These are phyloP conservation scores for Nemophila menziesii DNA, from an alignment of 257 asterid genomes.

Conservation along the genomic window DNA sequence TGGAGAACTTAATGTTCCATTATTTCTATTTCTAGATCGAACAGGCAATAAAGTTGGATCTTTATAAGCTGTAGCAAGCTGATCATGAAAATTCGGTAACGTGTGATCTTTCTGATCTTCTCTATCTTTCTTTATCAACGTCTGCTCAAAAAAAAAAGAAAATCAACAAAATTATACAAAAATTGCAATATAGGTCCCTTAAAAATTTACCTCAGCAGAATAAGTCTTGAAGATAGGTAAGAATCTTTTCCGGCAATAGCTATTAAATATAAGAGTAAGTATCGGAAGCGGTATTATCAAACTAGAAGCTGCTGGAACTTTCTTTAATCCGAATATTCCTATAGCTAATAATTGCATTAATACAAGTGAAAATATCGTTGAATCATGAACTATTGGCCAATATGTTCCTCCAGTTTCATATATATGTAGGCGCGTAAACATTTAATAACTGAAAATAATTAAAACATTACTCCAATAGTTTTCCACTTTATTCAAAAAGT, in stretches of 20 bases:
- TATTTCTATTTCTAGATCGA: slow-evolving; percentile 19
- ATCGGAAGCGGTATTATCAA: slow-evolving; percentile 76
- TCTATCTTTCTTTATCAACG: slow-evolving; percentile 69
- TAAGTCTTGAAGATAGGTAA: slow-evolving; percentile 64
- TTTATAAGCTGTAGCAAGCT: slow-evolving; percentile 51
- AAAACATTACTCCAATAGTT: no score
- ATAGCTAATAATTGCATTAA: slow-evolving; percentile 87
- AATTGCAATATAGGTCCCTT: neutral
- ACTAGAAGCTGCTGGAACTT: slow-evolving; percentile 73
- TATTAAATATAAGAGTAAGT: slow-evolving; percentile 77
- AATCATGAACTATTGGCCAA: slow-evolving; percentile 94
- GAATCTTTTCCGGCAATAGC: slow-evolving; percentile 76
- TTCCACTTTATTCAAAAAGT: no score
- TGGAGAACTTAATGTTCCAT: slow-evolving; percentile 45
- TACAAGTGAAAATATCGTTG: slow-evolving; percentile 64
- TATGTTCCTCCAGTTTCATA: slow-evolving; percentile 85
- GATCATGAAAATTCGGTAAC: slow-evolving; percentile 38
- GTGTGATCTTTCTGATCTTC: slow-evolving; percentile 48
- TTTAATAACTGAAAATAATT: slow-evolving; percentile 43
- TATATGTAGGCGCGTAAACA: slow-evolving; percentile 68
- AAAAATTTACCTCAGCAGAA: slow-evolving; percentile 96
- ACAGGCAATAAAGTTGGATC: slow-evolving; percentile 55
- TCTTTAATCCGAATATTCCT: slow-evolving; percentile 90
- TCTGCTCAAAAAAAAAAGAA: slow-evolving; percentile 28
- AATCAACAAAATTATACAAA: neutral